These are phyloP conservation scores for Lignosus rhinocerotis DNA, from an alignment of 1,284 basidiomycete genomes.

Conservation along the genomic window DNA sequence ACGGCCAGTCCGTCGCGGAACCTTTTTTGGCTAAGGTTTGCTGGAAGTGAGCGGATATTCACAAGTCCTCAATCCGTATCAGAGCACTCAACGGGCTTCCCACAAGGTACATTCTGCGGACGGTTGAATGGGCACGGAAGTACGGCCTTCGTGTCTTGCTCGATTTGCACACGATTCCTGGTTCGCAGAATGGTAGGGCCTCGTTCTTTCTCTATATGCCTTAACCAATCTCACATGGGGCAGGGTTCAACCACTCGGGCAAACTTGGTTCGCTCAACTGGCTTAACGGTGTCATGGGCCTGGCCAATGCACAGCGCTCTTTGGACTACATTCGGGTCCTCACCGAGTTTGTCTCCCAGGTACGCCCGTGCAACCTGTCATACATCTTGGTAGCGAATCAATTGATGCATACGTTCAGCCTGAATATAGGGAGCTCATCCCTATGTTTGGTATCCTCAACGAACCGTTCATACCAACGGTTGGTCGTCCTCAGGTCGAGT, in stretches of 20 bases:
- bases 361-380: neutral
- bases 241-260: conserved; percentile 53
- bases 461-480: conserved; percentile 41
- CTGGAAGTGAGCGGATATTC: conserved; percentile 33
- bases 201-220: neutral
- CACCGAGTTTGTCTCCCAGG: conserved; percentile 56
- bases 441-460: conserved; percentile 46
- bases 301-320: conserved; percentile 61
- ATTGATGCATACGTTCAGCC: conserved; percentile 21
- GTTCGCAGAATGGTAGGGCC: conserved; percentile 67
- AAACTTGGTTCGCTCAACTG: conserved; percentile 52
- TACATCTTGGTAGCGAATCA: neutral
- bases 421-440: conserved; percentile 52
- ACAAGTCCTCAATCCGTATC: too few species aligned
- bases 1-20: conserved; percentile 29
- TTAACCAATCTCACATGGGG: neutral
- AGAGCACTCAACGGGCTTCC: neutral
- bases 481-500: conserved; percentile 36
- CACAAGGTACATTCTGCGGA: conserved; percentile 69
- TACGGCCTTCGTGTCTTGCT: conserved; percentile 87
- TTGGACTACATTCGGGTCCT: conserved; percentile 59
- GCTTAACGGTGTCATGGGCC: conserved; percentile 61
- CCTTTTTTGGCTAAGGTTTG: conserved; percentile 36
- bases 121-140: conserved; percentile 83
- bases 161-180: conserved; percentile 81